Percentiles rank a stretch among this genome's conserved stretches.
These are phyloP conservation scores for Plasmodium cynomolgi DNA, from an alignment of 169 alveolate genomes.

Conservation along the genomic window DNA sequence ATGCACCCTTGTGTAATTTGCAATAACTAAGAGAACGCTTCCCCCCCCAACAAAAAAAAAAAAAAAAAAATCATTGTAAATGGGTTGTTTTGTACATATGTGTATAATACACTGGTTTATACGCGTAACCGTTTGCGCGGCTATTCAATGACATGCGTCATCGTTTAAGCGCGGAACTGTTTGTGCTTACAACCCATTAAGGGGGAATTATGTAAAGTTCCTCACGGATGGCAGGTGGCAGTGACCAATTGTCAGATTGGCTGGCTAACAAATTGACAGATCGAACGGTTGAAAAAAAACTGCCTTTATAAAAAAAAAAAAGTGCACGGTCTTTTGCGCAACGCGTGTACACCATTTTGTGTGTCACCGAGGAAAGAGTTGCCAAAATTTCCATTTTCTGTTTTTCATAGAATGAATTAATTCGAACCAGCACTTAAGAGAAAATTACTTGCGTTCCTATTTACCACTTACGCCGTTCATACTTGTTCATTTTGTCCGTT, in stretches of 20 bases:
- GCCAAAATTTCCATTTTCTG: neutral
- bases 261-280: neutral
- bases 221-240: neutral
- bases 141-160: neutral
- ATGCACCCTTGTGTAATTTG: constrained; percentile 21
- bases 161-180: neutral
- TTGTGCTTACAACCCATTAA: neutral
- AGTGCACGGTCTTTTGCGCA: constrained; percentile 6
- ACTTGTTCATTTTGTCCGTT: neutral
- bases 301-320: constrained; percentile 7
- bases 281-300: neutral
- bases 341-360: neutral
- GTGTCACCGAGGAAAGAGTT: neutral
- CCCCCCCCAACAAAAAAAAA: neutral
- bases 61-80: neutral
- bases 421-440: constrained; percentile 10
- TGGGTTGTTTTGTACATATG: neutral
- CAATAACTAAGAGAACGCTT: neutral
- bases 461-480: neutral
- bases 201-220: neutral
- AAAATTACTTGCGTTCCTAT: constrained; percentile 10
- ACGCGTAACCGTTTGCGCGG: neutral
- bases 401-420: constrained; percentile 14
- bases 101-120: neutral
- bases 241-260: neutral